These are phyloP conservation scores for Oxyria digyna DNA, from an alignment of 148 eudicot genomes.

Conservation along the genomic window DNA sequence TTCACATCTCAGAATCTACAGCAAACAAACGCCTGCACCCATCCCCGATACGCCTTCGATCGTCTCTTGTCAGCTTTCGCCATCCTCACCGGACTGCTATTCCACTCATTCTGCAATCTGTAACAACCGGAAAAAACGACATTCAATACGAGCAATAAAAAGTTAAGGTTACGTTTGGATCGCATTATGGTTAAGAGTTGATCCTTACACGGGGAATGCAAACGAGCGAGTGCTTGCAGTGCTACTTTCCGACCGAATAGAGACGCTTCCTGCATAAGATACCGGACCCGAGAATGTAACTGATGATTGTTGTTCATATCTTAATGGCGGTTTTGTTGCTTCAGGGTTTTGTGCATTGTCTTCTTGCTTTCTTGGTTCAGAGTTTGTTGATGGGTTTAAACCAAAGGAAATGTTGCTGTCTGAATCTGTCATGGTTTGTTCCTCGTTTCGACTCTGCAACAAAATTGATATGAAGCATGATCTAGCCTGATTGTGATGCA, in stretches of 20 bases:
- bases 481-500: too few relatives aligned
- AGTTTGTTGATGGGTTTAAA: conserved; percentile 6
- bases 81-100: conserved; percentile 92
- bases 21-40: conserved; percentile 63
- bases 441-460: not conserved
- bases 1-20: conserved; percentile 93
- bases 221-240: conserved; percentile 78
- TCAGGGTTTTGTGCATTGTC: too few relatives aligned
- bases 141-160: not conserved
- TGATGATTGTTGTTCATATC: too few relatives aligned
- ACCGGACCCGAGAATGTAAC: conserved; percentile 42
- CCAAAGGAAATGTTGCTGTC: conserved; percentile 18
- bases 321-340: too few relatives aligned
- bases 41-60: conserved; percentile 40
- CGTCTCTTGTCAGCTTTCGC: conserved; percentile 62
- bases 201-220: conserved; percentile 83
- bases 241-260: conserved; percentile 87
- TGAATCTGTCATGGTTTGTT: conserved; percentile 15
- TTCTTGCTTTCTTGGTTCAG: too few relatives aligned
- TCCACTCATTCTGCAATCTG: conserved; percentile 86
- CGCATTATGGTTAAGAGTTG: not conserved
- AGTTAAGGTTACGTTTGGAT: too few relatives aligned
- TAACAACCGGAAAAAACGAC: not conserved
- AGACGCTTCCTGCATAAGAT: conserved; percentile 46
- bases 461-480: not conserved